Conservation (phyloP, 1,284 basidiomycete species). For the Ceratobasidium sp. region DNA sequence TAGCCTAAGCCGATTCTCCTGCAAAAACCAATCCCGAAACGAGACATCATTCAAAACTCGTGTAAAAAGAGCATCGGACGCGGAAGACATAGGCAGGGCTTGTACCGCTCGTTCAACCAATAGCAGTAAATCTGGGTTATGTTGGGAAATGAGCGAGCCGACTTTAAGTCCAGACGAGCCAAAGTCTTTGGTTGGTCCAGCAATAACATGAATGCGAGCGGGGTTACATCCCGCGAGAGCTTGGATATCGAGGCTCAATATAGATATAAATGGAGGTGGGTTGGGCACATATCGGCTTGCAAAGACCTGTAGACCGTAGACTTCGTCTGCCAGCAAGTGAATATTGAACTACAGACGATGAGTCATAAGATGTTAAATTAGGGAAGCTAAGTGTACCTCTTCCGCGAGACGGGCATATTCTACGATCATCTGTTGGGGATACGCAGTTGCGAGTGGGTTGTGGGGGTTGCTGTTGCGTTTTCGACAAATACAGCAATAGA, state of each 20-base stretch:
- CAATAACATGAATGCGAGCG: conserved; percentile 43
- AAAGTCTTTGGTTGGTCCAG: conserved; percentile 46
- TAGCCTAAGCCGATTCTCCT: conserved; percentile 17
- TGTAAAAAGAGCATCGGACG: conserved; percentile 27
- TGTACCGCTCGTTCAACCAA: conserved; percentile 25
- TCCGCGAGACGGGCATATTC: conserved; percentile 36
- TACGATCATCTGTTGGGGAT: conserved; percentile 27
- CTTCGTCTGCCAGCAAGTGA: conserved; percentile 43
- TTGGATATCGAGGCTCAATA: conserved; percentile 31
- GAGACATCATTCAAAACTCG: neutral
- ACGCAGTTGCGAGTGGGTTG: conserved; percentile 41
- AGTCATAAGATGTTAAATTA: neutral
- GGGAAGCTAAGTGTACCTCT: neutral
- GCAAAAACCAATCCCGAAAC: conserved; percentile 36
- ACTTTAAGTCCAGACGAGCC: conserved; percentile 43
- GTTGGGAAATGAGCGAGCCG: conserved; percentile 46
- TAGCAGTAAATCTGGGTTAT: conserved; percentile 43
- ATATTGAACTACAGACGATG: conserved; percentile 26
- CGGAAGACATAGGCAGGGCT: conserved; percentile 12
- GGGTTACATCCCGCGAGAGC: conserved; percentile 11
- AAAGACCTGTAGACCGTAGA: conserved; percentile 45
- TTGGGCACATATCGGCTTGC: conserved; percentile 30
- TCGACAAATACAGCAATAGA: too few relatives aligned
- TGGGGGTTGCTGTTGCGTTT: conserved; percentile 36
- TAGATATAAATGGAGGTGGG: conserved; percentile 41